Evolutionary conservation across 371 early-diverging fungal species (phyloP), one percentile per base, ranked within the genome.

Genomic region (Rhizopus microsporus): DNA sequence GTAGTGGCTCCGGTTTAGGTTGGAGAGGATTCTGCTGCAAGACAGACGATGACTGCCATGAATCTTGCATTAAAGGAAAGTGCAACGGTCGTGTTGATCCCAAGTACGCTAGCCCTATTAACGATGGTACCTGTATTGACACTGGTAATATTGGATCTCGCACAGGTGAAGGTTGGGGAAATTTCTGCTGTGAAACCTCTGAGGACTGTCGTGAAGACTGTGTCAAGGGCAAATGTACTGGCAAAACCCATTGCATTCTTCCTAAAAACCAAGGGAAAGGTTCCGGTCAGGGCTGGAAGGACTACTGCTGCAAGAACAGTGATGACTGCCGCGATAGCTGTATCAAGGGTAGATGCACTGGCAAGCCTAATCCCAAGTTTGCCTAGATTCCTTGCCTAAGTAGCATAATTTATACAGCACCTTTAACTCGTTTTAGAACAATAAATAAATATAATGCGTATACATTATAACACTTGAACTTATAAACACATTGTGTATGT

Each of bases 251-350:
- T n/a, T n/a, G n/a, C n/a, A n/a, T n/a, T n/a, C n/a, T n/a, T n/a
- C 37, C 47, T 7, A 30, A 30, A 7, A 10, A 6, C 13, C 30
- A 30, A 30, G 47, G 47, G 4, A 12, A 23, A 10, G 29, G 47
- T 31, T 13, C 3, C 13, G 47, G 47, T 47, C 29, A 30, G 23
- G 47, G 47, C 30, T 29, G 30, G 31, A 31, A 47, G 2, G 47
- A 31, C 10, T 12, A 47, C 17, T 47, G 47, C 30, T 47, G 47
- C 13, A 13, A 30, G 7, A 47, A 7, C 9, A 47, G 47, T 13
- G 47, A 47, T 31, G 47, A 47, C 30, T 47, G 47, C 31, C 47
- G 47, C 13, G 47, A 47, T 13, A 47, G 31, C 12, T 47, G 47
- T 47, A 5, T 47, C 47, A 34, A 16, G 7, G 53, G 38, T 12